Conservation (phyloP, 768 basidiomycete genomes). For the Crucibulum laeve region DNA sequence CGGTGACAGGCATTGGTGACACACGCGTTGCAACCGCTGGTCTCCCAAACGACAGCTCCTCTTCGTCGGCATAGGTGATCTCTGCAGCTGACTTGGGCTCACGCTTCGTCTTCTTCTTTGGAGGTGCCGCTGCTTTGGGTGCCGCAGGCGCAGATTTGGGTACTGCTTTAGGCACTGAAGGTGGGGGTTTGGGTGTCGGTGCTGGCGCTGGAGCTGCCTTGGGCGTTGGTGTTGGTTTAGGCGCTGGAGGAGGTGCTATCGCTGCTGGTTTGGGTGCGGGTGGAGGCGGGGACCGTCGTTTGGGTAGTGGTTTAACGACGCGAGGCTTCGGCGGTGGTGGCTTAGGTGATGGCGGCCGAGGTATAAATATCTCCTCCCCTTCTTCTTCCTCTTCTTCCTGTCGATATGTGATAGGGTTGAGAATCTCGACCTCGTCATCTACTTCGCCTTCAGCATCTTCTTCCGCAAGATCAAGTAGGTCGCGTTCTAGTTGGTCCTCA, state of each 20-base stretch:
- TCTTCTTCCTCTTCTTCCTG: conserved; percentile 24
- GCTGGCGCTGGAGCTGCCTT: conserved; percentile 24
- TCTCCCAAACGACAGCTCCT: conserved; percentile 44
- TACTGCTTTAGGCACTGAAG: conserved; percentile 9
- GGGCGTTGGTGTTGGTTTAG: conserved; percentile 18
- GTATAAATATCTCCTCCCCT: conserved; percentile 23
- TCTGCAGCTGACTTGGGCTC: conserved; percentile 15
- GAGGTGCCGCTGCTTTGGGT: conserved; percentile 9
- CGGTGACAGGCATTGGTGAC: conserved; percentile 29
- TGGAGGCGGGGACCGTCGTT: too few relatives aligned
- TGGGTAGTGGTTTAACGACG: too few relatives aligned
- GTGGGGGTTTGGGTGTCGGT: conserved; percentile 11
- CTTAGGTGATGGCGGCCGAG: conserved; percentile 28
- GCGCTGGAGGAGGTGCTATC: conserved; percentile 12
- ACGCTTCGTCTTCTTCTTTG: conserved; percentile 12
- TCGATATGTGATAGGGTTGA: conserved; percentile 16
- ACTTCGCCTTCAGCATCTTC: conserved; percentile 27
- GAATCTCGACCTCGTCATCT: conserved; percentile 42
- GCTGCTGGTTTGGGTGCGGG: conserved; percentile 15
- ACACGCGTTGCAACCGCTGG: conserved; percentile 34
- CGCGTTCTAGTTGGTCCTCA: conserved; percentile 21
- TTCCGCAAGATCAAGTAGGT: conserved; percentile 19
- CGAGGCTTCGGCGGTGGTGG: too few relatives aligned
- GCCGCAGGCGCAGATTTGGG: conserved; percentile 8
- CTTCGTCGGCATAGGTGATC: conserved; percentile 35